Conservation (phyloP, 192 early-diverging fungal genomes). For the Coemansia aciculifera region DNA sequence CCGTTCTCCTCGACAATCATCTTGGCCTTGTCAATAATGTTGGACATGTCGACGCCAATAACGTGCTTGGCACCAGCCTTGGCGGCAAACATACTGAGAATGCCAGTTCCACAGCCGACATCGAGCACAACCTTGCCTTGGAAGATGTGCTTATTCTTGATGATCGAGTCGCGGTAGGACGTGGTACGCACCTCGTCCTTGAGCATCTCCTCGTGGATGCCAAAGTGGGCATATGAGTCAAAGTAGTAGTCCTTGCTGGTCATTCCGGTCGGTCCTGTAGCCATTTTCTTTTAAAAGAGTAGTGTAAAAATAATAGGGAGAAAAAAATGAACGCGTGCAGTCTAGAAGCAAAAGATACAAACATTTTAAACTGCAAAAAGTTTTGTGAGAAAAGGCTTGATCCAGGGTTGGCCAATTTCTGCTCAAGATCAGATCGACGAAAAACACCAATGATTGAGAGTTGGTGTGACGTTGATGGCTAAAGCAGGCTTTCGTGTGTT, state of each 20-base stretch:
- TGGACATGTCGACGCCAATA: slow-evolving; percentile 95
- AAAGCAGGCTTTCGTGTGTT: too few relatives aligned
- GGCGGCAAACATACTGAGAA: slow-evolving; percentile 99
- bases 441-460: background rate
- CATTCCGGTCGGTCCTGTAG: slow-evolving; percentile 24
- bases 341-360: slow-evolving; percentile 10
- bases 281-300: slow-evolving; percentile 2
- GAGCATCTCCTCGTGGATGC: slow-evolving; percentile 95
- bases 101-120: slow-evolving; percentile 99
- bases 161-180: slow-evolving; percentile 91
- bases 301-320: slow-evolving; percentile 5
- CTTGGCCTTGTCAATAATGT: slow-evolving; percentile 95
- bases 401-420: background rate
- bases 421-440: background rate
- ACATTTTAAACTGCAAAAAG: background rate
- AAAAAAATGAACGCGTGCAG: slow-evolving; percentile 3
- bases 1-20: slow-evolving; percentile 94
- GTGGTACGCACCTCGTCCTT: slow-evolving; percentile 96
- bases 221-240: slow-evolving; percentile 97
- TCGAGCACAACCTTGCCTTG: slow-evolving; percentile 97
- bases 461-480: too few relatives aligned
- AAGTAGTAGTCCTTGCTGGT: slow-evolving; percentile 90
- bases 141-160: slow-evolving; percentile 95
- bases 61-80: slow-evolving; percentile 95
- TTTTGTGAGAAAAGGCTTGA: slow-evolving; percentile 6